Percentiles rank a stretch among this genome's conserved stretches.
Conservation (phyloP, 139 green algal species). For the Raphidocelis subcapitata region DNA sequence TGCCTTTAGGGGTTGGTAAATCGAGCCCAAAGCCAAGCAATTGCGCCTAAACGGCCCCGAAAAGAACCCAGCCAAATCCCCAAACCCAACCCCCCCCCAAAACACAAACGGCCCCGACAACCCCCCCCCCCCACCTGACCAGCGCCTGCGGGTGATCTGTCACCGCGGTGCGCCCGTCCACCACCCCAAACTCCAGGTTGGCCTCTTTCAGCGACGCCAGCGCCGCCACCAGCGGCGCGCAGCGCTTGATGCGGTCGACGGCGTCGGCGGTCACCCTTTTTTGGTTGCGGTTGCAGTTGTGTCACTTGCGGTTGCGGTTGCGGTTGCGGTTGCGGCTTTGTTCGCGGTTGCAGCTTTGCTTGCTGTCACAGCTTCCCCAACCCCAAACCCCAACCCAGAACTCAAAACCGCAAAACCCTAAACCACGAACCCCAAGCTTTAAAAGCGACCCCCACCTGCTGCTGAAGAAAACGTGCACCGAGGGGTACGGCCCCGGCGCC, state of each 20-base stretch:
- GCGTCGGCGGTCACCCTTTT: slow-evolving; percentile 22
- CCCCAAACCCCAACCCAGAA: neutral
- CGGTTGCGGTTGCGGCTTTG: no score
- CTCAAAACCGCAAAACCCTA: neutral
- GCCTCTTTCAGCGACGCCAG: slow-evolving; percentile 76
- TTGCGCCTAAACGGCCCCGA: no score
- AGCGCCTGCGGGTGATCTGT: slow-evolving; percentile 75
- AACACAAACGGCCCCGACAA: no score
- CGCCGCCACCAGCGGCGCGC: slow-evolving; percentile 36
- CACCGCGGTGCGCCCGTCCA: slow-evolving; percentile 79
- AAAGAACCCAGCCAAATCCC: no score
- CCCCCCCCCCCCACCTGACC: slow-evolving; percentile 40
- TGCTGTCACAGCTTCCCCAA: no score
- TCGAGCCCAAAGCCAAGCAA: no score
- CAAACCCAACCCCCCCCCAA: no score
- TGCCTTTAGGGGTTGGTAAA: no score
- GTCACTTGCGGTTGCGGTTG: no score
- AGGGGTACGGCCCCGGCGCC: slow-evolving; percentile 52
- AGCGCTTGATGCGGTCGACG: slow-evolving; percentile 56
- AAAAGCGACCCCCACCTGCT: slow-evolving; percentile 4
- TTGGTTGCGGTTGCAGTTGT: no score
- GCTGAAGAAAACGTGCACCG: slow-evolving; percentile 91
- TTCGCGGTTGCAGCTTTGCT: no score
- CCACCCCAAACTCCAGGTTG: slow-evolving; percentile 79
- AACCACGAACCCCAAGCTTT: no score